Evolutionary conservation across 2,329 filamentous ascomycete genomes (phyloP), one percentile per base, ranked within the genome.

Genomic region (Waltergamsia citrina): DNA sequence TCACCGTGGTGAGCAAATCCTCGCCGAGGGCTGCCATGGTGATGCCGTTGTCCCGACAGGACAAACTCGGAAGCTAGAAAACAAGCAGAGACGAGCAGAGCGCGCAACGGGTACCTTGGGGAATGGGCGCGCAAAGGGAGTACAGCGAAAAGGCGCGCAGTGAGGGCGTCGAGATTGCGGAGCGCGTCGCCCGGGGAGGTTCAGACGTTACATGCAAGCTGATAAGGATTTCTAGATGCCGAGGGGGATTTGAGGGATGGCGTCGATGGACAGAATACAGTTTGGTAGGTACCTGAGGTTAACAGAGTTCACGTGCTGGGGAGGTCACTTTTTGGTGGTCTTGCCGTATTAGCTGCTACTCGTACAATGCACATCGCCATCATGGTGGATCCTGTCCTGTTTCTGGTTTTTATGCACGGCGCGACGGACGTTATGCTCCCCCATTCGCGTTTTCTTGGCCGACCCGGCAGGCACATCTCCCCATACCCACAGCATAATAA

Each of bases 1-100:
- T 98, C 66, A 98, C 92, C 44, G 87, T 93, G 49, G 77, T 78
- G 57, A 98, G 77, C 62, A 98, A 70, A 63, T 98, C 88, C 63
- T 98, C 92, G 55, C 92, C 90, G 51, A 98, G 79, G 53, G 90
- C 79, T 56, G 92, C 84, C 92, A 96, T 98, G 57, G 41, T 53
- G 52, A 51, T 45, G 46, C 36, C 21, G 29, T 21, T 22, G 19
- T 7, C 25, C 33, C 7, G 33, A 18, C 11, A 19, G 20, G 17
- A 19, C 15, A 19, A 20, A n/a, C n/a, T n/a, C n/a, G n/a, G n/a
- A 29, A 35, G 18, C n/a, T 15, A 35, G 24, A 25, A 35, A 14
- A 28, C 14, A 22, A 14, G 12, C 12, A 18, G 17, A 14, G 18
- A 22, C 16, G 23, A 12, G 25, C 9, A 12, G 21, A 15, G 15